Conservation (phyloP, 2,329 filamentous ascomycete species). For the Xylaria sp. region DNA sequence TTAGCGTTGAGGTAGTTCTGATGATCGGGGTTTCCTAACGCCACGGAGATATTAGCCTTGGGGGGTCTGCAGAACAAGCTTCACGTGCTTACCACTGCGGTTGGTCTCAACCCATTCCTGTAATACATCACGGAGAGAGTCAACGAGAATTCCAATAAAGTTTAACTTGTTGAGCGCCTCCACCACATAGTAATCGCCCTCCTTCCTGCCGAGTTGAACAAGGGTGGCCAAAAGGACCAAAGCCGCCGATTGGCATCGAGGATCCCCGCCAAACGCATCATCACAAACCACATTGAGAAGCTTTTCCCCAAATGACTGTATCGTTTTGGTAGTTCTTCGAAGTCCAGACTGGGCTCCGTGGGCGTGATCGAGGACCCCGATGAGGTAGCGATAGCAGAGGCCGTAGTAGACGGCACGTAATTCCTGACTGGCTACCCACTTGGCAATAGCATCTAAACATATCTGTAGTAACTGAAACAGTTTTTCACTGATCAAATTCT, state of each 20-base stretch:
- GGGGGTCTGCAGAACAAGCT: neutral
- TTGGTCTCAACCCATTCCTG: constrained; percentile 69
- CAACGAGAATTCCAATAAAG: constrained; percentile 87
- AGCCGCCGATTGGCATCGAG: constrained; percentile 82
- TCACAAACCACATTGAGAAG: constrained; percentile 89
- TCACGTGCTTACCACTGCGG: constrained; percentile 55
- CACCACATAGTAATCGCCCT: constrained; percentile 75
- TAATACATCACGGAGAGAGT: constrained; percentile 80
- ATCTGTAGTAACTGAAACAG: constrained; percentile 91
- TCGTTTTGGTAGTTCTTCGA: constrained; percentile 72
- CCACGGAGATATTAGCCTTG: constrained; percentile 23
- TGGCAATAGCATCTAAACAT: constrained; percentile 78
- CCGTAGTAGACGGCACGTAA: constrained; percentile 88
- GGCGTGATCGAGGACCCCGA: constrained; percentile 66
- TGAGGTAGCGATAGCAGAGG: constrained; percentile 86
- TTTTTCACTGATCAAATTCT: constrained; percentile 84
- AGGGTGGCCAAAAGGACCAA: constrained; percentile 82
- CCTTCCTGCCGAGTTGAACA: constrained; percentile 73
- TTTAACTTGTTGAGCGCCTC: constrained; percentile 84
- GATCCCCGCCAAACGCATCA: constrained; percentile 85
- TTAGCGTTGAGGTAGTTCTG: constrained; percentile 69
- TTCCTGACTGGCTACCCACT: constrained; percentile 70
- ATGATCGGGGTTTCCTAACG: constrained; percentile 48
- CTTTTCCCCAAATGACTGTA: constrained; percentile 71
- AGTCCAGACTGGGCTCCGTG: constrained; percentile 54